Evolutionary conservation across 352 stramenopile species (phyloP).

Genomic region (Phytophthora ramorum): DNA sequence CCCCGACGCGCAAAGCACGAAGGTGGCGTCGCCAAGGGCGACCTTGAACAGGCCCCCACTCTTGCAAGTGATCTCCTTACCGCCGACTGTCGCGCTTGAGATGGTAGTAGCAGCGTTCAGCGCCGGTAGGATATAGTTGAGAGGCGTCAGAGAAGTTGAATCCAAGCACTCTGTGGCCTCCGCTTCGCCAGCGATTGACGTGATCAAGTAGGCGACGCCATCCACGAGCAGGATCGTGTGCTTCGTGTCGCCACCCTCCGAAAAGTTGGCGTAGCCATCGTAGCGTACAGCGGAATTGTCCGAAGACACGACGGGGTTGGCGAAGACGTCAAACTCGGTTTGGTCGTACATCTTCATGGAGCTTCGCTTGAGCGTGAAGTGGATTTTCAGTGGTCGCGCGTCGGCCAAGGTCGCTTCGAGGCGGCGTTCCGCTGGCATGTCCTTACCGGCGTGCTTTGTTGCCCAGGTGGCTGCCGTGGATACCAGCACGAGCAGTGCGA

Average conservation of each 20-base stretch:
- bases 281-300: slow-evolving; percentile 33
- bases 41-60: slow-evolving; percentile 38
- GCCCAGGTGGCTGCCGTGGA: background rate
- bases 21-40: slow-evolving; percentile 31
- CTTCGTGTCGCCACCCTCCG: slow-evolving; percentile 19
- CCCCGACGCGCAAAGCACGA: slow-evolving; percentile 33
- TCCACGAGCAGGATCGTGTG: slow-evolving; percentile 40
- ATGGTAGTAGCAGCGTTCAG: slow-evolving; percentile 30
- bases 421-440: background rate
- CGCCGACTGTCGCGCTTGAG: slow-evolving; percentile 7
- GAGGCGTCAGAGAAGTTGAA: slow-evolving; percentile 22
- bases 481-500: slow-evolving; percentile 17
- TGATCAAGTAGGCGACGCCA: slow-evolving; percentile 42
- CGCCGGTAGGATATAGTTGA: slow-evolving; percentile 34
- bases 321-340: slow-evolving; percentile 42
- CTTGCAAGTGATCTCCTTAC: slow-evolving; percentile 29
- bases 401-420: slow-evolving; percentile 27
- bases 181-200: slow-evolving; percentile 9
- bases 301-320: slow-evolving; percentile 34
- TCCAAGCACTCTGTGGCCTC: slow-evolving; percentile 26
- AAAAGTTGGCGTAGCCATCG: slow-evolving; percentile 32
- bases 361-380: slow-evolving; percentile 41
- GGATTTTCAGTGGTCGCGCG: slow-evolving; percentile 35
- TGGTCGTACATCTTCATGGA: slow-evolving; percentile 44
- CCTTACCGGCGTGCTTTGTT: background rate